phyloP scores from a whole-genome alignment of 352 stramenopile genomes.

The Phytophthora sp. region DNA sequence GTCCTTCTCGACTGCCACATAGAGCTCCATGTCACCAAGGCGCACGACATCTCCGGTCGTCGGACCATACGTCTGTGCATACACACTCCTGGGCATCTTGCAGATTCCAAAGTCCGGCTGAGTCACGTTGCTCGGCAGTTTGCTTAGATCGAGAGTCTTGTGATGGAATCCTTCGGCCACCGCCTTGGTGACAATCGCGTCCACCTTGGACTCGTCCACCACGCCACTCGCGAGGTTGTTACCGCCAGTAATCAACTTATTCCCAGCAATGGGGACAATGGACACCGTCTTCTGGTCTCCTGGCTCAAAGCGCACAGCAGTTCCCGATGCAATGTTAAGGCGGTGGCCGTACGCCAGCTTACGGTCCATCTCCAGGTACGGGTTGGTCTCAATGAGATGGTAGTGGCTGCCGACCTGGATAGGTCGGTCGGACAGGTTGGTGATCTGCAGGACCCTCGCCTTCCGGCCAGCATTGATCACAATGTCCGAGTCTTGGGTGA shows the following conservation, averaged over 20 bases:
- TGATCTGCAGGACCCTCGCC: constrained; percentile 90
- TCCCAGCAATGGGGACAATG: constrained; percentile 92
- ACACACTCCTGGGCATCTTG: constrained; percentile 72
- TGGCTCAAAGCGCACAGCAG: constrained; percentile 96
- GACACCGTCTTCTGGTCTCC: constrained; percentile 96
- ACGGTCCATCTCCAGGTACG: constrained; percentile 95
- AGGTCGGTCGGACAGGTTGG: constrained; percentile 95
- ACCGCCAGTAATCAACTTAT: constrained; percentile 85
- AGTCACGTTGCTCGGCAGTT: constrained; percentile 26
- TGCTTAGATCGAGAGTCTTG: constrained; percentile 38
- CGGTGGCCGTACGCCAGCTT: constrained; percentile 90
- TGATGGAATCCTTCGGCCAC: constrained; percentile 70
- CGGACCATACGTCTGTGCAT: constrained; percentile 93
- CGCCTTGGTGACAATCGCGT: constrained; percentile 61
- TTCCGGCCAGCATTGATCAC: constrained; percentile 85
- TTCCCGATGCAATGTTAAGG: constrained; percentile 94
- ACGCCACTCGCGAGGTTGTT: constrained; percentile 90
- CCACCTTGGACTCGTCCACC: constrained; percentile 62
- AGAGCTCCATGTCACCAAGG: constrained; percentile 94
- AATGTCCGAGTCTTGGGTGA: constrained; percentile 65
- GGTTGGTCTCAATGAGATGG: constrained; percentile 97
- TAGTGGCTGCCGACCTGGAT: constrained; percentile 96
- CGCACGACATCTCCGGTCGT: constrained; percentile 94
- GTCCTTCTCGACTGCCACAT: constrained; percentile 92
- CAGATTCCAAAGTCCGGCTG: constrained; percentile 44